Conservation (phyloP, 441 rosid genomes). For the Melastoma candidum region DNA sequence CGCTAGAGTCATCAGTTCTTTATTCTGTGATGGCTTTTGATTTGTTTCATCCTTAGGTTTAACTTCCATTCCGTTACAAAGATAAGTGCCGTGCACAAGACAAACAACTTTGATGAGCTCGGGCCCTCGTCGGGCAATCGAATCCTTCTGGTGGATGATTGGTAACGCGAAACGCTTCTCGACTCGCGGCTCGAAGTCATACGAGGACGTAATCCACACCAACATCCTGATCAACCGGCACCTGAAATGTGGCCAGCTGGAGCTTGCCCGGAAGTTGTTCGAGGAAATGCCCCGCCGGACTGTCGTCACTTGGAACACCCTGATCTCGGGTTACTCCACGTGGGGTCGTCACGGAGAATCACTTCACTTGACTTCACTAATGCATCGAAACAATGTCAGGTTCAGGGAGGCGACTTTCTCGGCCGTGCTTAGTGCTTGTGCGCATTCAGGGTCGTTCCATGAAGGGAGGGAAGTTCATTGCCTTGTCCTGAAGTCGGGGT, state of each 20-base stretch:
- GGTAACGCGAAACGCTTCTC: conserved; percentile 2
- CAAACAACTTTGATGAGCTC: too few species aligned
- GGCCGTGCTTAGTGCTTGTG: conserved; percentile 14
- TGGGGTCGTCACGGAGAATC: conserved; percentile 23
- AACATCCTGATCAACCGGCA: conserved; percentile 14
- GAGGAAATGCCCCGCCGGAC: conserved; percentile 35
- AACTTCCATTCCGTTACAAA: too few species aligned
- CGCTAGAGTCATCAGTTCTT: too few species aligned
- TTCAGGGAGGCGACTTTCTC: conserved; percentile 26
- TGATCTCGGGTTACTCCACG: conserved; percentile 30
- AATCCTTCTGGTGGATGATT: conserved; percentile 2
- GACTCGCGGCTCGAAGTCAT: neutral
- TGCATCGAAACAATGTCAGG: conserved; percentile 23
- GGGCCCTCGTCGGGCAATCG: too few species aligned
- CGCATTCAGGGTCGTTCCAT: conserved; percentile 8
- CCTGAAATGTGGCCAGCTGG: conserved; percentile 14
- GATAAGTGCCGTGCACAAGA: too few species aligned
- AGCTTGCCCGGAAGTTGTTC: conserved; percentile 29
- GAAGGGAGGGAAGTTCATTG: conserved; percentile 29
- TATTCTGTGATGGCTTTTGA: too few species aligned
- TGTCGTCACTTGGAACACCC: conserved; percentile 31
- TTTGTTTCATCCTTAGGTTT: too few species aligned
- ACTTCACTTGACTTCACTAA: conserved; percentile 17
- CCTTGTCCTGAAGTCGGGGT: conserved; percentile 24
- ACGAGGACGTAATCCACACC: conserved; percentile 15